Percentiles rank a stretch among this genome's conserved stretches.
phyloP scores from a whole-genome alignment of 257 asterid species.

The Salvia rosmarinus region DNA sequence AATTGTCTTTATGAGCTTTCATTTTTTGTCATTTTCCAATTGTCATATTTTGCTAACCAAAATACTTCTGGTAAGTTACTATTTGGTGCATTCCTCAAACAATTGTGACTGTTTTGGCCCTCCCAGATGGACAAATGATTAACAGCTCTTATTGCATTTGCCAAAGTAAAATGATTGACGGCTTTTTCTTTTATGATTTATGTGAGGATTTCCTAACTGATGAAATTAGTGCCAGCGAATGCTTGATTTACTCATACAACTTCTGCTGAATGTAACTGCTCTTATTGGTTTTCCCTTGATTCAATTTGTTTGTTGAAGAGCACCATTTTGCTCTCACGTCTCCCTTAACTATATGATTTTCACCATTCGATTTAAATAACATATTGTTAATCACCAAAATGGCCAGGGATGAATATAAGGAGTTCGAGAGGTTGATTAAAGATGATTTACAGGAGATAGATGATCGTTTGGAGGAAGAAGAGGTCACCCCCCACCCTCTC shows the following conservation, averaged over 20 bases:
- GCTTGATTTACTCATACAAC: not conserved
- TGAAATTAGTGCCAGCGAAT: not conserved
- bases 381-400: constrained; percentile 23
- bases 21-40: not conserved
- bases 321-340: constrained; percentile 11
- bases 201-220: constrained; percentile 2
- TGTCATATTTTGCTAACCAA: constrained; percentile 11
- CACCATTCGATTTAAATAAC: not conserved
- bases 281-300: not conserved
- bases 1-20: not conserved
- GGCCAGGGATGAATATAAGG: constrained; percentile 92
- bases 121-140: not conserved
- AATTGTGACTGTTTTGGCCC: not conserved
- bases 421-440: constrained; percentile 87
- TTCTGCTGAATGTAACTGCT: constrained; percentile 3
- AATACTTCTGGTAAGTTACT: not conserved
- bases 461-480: constrained; percentile 94
- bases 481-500: constrained; percentile 51
- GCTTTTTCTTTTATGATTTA: constrained; percentile 1
- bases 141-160: constrained; percentile 5
- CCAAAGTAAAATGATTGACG: constrained; percentile 3
- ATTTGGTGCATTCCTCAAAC: not conserved
- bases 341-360: not conserved
- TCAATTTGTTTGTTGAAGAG: constrained; percentile 19
- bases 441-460: constrained; percentile 79